Evolutionary conservation across 140 eudicot species (phyloP).

Genomic region (Bidens hawaiensis): DNA sequence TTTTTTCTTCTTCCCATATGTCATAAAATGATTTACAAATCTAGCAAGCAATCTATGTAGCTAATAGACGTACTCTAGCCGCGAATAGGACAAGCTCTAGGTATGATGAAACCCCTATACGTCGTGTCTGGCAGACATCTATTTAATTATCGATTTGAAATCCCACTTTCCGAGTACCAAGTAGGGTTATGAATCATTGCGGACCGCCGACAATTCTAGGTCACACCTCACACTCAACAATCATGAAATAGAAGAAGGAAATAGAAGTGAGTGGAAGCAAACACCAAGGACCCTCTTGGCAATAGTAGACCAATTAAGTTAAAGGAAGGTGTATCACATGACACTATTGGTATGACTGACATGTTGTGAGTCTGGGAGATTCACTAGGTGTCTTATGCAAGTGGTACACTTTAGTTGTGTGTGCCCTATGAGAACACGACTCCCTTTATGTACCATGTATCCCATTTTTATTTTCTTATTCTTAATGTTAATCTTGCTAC

Average conservation of each 20-base stretch:
- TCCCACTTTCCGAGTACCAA: background rate
- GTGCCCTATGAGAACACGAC: conserved; percentile 55
- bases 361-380: conserved; percentile 3
- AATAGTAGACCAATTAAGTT: background rate
- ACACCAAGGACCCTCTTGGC: background rate
- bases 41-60: no score
- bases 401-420: conserved; percentile 25
- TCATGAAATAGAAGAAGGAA: background rate
- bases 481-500: background rate
- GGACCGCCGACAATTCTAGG: background rate
- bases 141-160: background rate
- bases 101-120: no score
- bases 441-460: conserved; percentile 21
- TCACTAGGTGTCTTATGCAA: conserved; percentile 18
- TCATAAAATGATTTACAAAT: no score
- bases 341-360: conserved; percentile 16
- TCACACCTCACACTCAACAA: background rate
- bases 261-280: conserved; percentile 5
- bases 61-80: no score
- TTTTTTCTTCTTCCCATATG: no score
- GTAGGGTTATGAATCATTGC: background rate
- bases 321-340: conserved; percentile 3
- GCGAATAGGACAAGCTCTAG: no score
- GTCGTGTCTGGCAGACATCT: background rate
- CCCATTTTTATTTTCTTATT: background rate